phyloP scores from a whole-genome alignment of 768 basidiomycete genomes.

The Pulveroboletus sp. region DNA sequence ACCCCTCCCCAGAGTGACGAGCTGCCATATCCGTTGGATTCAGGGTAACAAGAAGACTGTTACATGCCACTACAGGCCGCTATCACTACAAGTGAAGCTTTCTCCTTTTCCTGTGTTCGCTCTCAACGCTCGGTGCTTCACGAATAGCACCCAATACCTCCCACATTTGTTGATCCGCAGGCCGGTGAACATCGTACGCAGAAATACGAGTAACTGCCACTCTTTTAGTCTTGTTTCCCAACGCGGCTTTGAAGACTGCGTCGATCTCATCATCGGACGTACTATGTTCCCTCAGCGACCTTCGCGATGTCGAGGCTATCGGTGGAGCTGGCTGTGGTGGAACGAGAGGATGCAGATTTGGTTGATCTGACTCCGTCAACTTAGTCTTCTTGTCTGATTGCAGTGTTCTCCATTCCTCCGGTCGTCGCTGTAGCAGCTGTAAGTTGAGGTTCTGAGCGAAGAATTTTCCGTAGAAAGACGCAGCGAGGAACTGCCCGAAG shows the following conservation, averaged over 20 bases:
- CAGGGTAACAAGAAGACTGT: too few relatives aligned
- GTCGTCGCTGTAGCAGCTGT: conserved; percentile 68
- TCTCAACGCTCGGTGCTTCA: conserved; percentile 48
- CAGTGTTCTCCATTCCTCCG: conserved; percentile 78
- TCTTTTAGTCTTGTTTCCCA: conserved; percentile 59
- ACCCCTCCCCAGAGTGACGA: too few relatives aligned
- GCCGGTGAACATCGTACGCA: conserved; percentile 9
- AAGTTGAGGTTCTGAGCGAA: conserved; percentile 78
- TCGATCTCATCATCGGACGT: conserved; percentile 67
- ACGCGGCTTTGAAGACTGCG: conserved; percentile 52
- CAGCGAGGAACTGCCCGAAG: conserved; percentile 66
- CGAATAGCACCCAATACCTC: conserved; percentile 58
- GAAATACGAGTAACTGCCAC: conserved; percentile 35
- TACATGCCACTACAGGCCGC: not conserved
- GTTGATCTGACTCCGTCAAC: conserved; percentile 8
- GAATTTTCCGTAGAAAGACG: conserved; percentile 82
- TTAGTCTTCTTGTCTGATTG: conserved; percentile 44
- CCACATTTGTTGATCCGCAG: conserved; percentile 37
- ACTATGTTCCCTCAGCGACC: conserved; percentile 43
- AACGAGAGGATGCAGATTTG: conserved; percentile 12
- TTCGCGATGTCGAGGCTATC: conserved; percentile 16
- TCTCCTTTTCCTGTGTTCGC: conserved; percentile 31
- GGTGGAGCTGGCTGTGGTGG: not conserved
- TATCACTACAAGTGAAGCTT: conserved; percentile 8
- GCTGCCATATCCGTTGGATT: too few relatives aligned